Base-by-base conservation (phyloP, 495 filamentous ascomycete species). In the Penicillium coffeae region DNA sequence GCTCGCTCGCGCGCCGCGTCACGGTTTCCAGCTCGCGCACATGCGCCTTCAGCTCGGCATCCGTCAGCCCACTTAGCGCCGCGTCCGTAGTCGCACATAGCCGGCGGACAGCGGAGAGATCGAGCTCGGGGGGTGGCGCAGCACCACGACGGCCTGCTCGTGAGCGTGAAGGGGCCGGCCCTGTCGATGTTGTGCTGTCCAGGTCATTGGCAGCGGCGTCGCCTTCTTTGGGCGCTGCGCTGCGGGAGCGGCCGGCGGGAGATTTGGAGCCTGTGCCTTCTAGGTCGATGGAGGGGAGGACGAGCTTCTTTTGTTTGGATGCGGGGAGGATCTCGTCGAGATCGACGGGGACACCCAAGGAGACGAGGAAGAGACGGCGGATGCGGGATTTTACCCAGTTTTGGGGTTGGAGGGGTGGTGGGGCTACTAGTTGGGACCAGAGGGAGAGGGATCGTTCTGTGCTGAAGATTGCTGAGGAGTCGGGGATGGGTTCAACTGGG, bases 311-410 rank as follows among this genome's bases (percentile, higher is more conserved):
- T 63, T 97, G 94, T 68, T 96, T 96, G 30, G 88, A 92, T 2
- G 91, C 88, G 2, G 93, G 93, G 15, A 97, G 79, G 50, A 97
- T 96, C 71, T 97, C 93, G 66, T 99, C 93, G 2, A 99, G 77
- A 56, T 99, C 93, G 39, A 99, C 86, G 4, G 93, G 93, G 1
- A 99, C 93, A 13, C 93, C 93, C 3, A 99, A 79, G 9, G 89
- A 95, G 33, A 99, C 93, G 27, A 99, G 82, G 68, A 99, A 99
- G 33, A 97, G 81, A 8, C 93, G 87, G 44, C 93, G 88, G 60
- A 96, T 97, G 42, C 92, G 90, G 40, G 89, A 95, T 47, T 94
- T 89, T 50, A 95, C 90, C 93, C 93, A 99, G 68, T 99, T 92
- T 0, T 94, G 92, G 1, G 93, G 94, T 63, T 95, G 90, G 21